Base-by-base conservation (phyloP, 495 filamentous ascomycete genomes). In the Aspergillus taichungensis region DNA sequence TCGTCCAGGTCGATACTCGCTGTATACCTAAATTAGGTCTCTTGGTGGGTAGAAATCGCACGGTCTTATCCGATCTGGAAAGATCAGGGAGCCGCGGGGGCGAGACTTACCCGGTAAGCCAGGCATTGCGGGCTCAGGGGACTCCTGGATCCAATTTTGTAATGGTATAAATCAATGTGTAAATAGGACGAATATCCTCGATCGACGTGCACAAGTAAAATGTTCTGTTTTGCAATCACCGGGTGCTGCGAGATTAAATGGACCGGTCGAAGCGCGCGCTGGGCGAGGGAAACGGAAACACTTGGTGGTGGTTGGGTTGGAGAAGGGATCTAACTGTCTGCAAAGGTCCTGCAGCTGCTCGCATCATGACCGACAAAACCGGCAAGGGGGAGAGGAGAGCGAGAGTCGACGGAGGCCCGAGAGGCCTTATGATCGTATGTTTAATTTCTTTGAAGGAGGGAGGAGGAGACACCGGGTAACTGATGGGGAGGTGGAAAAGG, bases 1-100 rank as follows among this genome's bases (percentile, higher is more conserved):
- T 96, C 88, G 70, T 98, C 92, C 55, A 98, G 80, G 66, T 98
- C 92, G 61, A 98, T 88, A 66, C 85, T 95, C 51, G 87, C 92
- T 97, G 53, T 12, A 8, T 13, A 9, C n/a, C n/a, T n/a, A 49
- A 36, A 42, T 48, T 31, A 51, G 43, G 6, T 13, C 30, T 38
- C 32, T 14, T 27, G 12, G 5, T 1, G 24, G 18, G 35, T 13
- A 33, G 30, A 13, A 31, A 31, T 6, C 29, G 27, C n/a, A n/a
- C 12, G 34, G 18, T 24, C 18, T 4, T 4, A 24, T 37, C 10
- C 8, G 9, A 13, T 11, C 33, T 1, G 0, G 13, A 29, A 28
- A 36, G 14, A 34, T 24, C 18, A 24, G 18, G 10, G 36, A 38
- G 36, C 6, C 42, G n/a, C 13, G 14, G 10, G 39, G 28, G 12